Conservation (phyloP, 192 early-diverging fungal species). For the Funneliformis geosporum region DNA sequence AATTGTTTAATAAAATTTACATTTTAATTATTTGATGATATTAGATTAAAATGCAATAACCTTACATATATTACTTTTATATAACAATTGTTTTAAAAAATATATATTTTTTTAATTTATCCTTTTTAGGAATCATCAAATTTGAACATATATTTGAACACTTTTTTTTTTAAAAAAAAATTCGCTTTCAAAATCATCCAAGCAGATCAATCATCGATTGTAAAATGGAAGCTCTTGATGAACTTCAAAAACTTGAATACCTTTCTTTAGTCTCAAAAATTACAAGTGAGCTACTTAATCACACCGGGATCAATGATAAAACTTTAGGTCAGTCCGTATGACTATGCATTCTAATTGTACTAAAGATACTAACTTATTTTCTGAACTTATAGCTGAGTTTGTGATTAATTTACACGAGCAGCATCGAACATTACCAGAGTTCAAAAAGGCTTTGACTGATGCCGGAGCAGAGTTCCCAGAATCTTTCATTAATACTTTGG, state of each 20-base stretch:
- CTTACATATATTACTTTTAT: no score
- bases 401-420: constrained; percentile 84
- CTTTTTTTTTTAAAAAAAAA: no score
- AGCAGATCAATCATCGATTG: not conserved
- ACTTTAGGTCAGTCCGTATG: constrained; percentile 48
- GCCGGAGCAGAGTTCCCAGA: constrained; percentile 83
- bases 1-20: no score
- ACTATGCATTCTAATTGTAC: not conserved
- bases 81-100: no score
- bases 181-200: no score
- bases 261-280: constrained; percentile 90
- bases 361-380: not conserved
- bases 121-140: no score
- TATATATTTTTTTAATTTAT: no score
- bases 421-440: constrained; percentile 60
- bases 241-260: constrained; percentile 81
- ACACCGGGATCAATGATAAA: constrained; percentile 89
- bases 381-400: constrained; percentile 74
- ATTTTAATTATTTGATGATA: no score
- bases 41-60: no score
- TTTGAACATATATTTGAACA: no score
- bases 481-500: constrained; percentile 77
- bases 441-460: constrained; percentile 67
- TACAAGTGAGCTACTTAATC: constrained; percentile 88
- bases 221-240: constrained; percentile 39